These are phyloP conservation scores for Fusarium zealandicum DNA, from an alignment of 2,329 filamentous ascomycete genomes.

Conservation along the genomic window DNA sequence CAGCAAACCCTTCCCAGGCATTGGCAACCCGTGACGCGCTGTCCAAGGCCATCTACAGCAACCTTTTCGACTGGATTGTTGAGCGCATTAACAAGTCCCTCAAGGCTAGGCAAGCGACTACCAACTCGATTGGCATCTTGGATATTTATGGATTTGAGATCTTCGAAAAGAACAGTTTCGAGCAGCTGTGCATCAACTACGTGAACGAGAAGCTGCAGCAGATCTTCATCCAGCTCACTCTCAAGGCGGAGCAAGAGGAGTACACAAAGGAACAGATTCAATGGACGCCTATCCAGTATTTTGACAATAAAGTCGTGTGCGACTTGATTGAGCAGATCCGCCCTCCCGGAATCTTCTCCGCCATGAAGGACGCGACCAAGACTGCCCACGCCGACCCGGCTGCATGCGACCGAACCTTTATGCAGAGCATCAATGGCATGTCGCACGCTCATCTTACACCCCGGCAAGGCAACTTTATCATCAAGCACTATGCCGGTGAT, in stretches of 20 bases:
- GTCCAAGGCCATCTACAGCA: conserved; percentile 95
- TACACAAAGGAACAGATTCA: conserved; percentile 95
- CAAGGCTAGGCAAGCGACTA: conserved; percentile 75
- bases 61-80: conserved; percentile 99
- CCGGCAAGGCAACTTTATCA: conserved; percentile 93
- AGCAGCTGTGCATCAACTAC: conserved; percentile 99
- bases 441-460: conserved; percentile 90
- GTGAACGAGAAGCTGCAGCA: conserved; percentile 99
- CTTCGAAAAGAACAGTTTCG: conserved; percentile 98
- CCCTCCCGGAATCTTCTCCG: conserved; percentile 91
- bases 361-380: conserved; percentile 96
- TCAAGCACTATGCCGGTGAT: conserved; percentile 98
- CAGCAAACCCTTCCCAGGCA: conserved; percentile 87
- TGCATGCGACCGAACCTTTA: conserved; percentile 94
- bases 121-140: conserved; percentile 92
- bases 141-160: conserved; percentile 99
- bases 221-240: conserved; percentile 96
- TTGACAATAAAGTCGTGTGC: conserved; percentile 99
- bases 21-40: conserved; percentile 87
- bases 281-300: conserved; percentile 99
- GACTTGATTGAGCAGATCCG: conserved; percentile 93
- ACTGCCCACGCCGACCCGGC: conserved; percentile 96
- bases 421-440: conserved; percentile 89
- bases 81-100: conserved; percentile 88
- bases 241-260: conserved; percentile 97